Conservation (phyloP, 1,284 basidiomycete species). For the Psilocybe mexicana region DNA sequence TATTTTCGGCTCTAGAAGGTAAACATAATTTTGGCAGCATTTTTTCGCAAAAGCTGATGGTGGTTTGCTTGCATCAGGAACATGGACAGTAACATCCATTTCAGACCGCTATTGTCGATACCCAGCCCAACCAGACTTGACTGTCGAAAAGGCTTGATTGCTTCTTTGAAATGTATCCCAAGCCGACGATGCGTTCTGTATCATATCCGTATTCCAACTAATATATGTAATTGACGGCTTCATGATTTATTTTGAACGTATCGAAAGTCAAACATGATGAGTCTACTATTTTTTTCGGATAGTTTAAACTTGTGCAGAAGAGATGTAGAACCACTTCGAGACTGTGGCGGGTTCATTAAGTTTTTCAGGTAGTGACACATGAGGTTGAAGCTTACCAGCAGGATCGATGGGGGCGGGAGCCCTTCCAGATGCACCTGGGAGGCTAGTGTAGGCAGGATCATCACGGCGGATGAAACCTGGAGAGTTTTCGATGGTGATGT, state of each 20-base stretch:
- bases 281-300: slow-evolving; percentile 5
- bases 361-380: slow-evolving; percentile 26
- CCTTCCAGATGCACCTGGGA: slow-evolving; percentile 83
- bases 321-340: slow-evolving; percentile 90
- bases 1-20: slow-evolving; percentile 89
- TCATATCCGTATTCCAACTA: slow-evolving; percentile 6
- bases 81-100: slow-evolving; percentile 91
- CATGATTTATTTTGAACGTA: neutral
- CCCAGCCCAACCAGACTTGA: slow-evolving; percentile 45
- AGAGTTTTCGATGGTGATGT: slow-evolving; percentile 73
- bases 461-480: slow-evolving; percentile 66
- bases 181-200: slow-evolving; percentile 12
- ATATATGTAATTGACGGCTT: neutral
- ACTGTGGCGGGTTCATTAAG: slow-evolving; percentile 48
- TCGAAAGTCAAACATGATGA: neutral
- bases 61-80: slow-evolving; percentile 48
- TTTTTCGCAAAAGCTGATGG: slow-evolving; percentile 8
- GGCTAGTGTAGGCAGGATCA: slow-evolving; percentile 63
- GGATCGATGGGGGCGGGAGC: slow-evolving; percentile 87
- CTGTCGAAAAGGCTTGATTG: slow-evolving; percentile 33
- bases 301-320: slow-evolving; percentile 73
- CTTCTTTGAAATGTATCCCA: neutral
- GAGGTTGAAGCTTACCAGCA: slow-evolving; percentile 58
- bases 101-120: slow-evolving; percentile 84
- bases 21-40: slow-evolving; percentile 21